These are phyloP conservation scores for Cubamyces sp. DNA, from an alignment of 768 basidiomycete species.

Conservation along the genomic window DNA sequence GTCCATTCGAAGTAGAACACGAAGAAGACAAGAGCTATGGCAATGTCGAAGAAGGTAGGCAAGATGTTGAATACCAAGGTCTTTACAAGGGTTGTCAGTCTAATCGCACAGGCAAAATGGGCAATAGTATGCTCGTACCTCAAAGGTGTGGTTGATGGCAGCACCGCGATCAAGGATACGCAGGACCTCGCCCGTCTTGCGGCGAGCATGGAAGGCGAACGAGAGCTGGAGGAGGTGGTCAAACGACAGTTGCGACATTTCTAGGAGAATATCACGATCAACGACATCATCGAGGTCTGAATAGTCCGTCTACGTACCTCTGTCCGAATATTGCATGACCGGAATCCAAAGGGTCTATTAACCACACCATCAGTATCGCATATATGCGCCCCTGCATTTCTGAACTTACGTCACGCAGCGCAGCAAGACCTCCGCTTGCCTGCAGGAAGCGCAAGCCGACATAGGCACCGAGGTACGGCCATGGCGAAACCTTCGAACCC, in stretches of 20 bases:
- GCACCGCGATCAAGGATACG: constrained; percentile 83
- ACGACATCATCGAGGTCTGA: neutral
- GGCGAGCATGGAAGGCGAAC: constrained; percentile 78
- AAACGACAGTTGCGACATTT: constrained; percentile 87
- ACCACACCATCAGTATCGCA: neutral
- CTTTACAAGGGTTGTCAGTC: constrained; percentile 40
- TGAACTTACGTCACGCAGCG: constrained; percentile 50
- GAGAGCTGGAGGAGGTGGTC: constrained; percentile 88
- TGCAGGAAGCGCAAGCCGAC: constrained; percentile 73
- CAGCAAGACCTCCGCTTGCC: constrained; percentile 75
- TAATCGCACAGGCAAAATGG: neutral
- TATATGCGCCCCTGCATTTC: neutral
- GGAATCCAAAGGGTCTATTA: constrained; percentile 76
- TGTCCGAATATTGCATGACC: constrained; percentile 87
- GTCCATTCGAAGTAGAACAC: constrained; percentile 65
- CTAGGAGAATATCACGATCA: constrained; percentile 38
- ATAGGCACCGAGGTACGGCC: constrained; percentile 72
- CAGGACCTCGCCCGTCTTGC: constrained; percentile 85
- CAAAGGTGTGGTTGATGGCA: constrained; percentile 83
- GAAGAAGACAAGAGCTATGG: constrained; percentile 72
- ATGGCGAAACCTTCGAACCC: constrained; percentile 47
- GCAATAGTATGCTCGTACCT: constrained; percentile 43
- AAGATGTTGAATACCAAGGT: constrained; percentile 82
- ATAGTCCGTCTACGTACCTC: constrained; percentile 43
- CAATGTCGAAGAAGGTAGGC: constrained; percentile 82